Conservation (phyloP, 768 basidiomycete species). For the Amanita fuliginea region DNA sequence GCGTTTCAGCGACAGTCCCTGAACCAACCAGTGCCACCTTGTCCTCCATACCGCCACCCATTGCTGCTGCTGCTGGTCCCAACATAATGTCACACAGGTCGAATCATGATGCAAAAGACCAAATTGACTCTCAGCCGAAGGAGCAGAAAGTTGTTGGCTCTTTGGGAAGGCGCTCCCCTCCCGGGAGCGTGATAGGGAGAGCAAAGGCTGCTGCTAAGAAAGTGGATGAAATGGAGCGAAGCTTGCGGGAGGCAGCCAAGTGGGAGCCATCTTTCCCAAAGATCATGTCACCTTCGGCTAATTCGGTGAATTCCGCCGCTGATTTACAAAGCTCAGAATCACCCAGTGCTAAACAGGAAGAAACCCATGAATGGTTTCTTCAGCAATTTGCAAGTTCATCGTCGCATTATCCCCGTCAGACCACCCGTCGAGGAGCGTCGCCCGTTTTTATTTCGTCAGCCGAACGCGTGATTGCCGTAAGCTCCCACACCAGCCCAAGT, state of each 20-base stretch:
- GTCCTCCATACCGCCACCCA: constrained; percentile 7
- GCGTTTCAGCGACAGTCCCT: background rate
- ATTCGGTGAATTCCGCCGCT: background rate
- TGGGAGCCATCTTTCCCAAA: background rate
- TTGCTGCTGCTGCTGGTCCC: constrained; percentile 8
- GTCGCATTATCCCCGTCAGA: constrained; percentile 2
- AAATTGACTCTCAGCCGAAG: constrained; percentile 1
- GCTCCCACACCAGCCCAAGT: background rate
- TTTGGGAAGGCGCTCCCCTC: constrained; percentile 31
- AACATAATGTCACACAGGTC: constrained; percentile 3
- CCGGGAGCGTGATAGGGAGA: constrained; percentile 35
- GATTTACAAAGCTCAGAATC: background rate
- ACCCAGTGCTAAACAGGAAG: constrained; percentile 27
- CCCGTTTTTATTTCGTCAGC: background rate
- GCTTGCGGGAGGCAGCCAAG: background rate
- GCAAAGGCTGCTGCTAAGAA: constrained; percentile 36
- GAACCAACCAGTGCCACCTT: background rate
- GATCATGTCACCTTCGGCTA: background rate
- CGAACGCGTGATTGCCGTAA: background rate
- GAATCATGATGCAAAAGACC: background rate
- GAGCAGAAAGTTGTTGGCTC: constrained; percentile 19
- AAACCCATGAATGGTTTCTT: constrained; percentile 51
- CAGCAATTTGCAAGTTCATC: constrained; percentile 25
- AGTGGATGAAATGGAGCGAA: constrained; percentile 21
- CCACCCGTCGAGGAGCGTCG: background rate